Base-by-base conservation (phyloP, 106 monocot genomes). In the Ottelia alismoides region DNA sequence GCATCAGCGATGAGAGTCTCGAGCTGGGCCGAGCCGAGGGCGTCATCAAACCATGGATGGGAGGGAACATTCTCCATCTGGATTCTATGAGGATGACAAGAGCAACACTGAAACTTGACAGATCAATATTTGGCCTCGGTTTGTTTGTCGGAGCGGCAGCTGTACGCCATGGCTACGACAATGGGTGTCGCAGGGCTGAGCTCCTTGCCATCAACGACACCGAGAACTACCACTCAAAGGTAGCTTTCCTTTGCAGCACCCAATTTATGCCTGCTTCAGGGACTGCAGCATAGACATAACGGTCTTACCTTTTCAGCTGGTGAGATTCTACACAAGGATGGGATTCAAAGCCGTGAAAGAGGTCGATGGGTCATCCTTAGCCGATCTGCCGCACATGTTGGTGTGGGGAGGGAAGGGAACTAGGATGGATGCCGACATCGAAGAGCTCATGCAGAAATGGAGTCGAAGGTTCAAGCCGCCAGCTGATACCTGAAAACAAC, bases 401-500 rank as follows among this genome's bases (percentile, higher is more conserved):
- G 61, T 62, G 32, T 70, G 70, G 70, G 70, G 70, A 26, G 70
- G 70, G 31, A 70, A 55, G 19, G 70, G 70, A 29, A 70, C 70
- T 7, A 70, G 70, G 35, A 70, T 70, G 70, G 61, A 70, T 3
- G 70, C 61, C 11, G 54, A 46, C 31, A 47, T 70, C 10, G 46
- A 54, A 20, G 55, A 70, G 23, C 53, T 70, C 22, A 44, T 70
- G 61, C 5, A 61, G 25, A 70, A 62, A 48, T 70, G 70, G 70
- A 47, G 70, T 10, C 30, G 14, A 30, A 61, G 54, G 23, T 70
- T 70, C 70, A 45, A 47, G 23, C 46, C 46, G 32, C 67, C 57
- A 43, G n/a, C n/a, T n/a, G n/a, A n/a, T n/a, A n/a, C n/a, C n/a
- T n/a, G n/a, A n/a, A n/a, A n/a, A n/a, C n/a, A n/a, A n/a, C n/a